phyloP scores from a whole-genome alignment of 2,329 filamentous ascomycete species.

The Pseudocercospora vitis region DNA sequence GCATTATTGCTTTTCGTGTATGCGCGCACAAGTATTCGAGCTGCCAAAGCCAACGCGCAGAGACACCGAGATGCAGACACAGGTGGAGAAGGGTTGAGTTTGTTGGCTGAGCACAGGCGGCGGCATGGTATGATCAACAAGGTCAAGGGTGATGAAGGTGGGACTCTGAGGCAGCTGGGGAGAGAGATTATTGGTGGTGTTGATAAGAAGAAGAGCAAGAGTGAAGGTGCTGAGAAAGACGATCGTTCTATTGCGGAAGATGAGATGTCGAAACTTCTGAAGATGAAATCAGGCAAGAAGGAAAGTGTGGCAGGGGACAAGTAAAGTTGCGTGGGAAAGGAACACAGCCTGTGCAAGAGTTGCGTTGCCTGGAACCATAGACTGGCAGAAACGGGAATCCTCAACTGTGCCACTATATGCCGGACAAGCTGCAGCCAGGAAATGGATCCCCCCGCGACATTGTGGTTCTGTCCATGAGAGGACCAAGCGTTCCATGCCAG shows the following conservation, averaged over 20 bases:
- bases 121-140: conserved; percentile 53
- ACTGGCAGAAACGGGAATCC: too few species aligned
- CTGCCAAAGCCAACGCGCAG: conserved; percentile 65
- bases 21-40: conserved; percentile 63
- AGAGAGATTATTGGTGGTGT: conserved; percentile 31
- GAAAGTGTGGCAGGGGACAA: conserved; percentile 33
- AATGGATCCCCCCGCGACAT: too few species aligned
- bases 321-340: not conserved
- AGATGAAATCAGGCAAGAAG: conserved; percentile 41
- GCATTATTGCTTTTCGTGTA: conserved; percentile 62
- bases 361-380: not conserved
- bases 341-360: not conserved
- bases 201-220: conserved; percentile 25
- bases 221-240: conserved; percentile 7
- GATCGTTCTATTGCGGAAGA: conserved; percentile 23
- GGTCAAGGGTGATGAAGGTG: conserved; percentile 45
- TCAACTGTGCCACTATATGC: too few species aligned
- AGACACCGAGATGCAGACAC: conserved; percentile 59
- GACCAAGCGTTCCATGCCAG: too few species aligned
- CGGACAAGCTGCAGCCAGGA: too few species aligned
- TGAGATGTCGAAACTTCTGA: conserved; percentile 34
- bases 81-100: conserved; percentile 51
- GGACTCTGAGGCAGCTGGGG: conserved; percentile 38
- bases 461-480: too few species aligned
- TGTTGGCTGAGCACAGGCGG: conserved; percentile 55